Conservation (phyloP, 192 early-diverging fungal species). For the Mortierella claussenii region DNA sequence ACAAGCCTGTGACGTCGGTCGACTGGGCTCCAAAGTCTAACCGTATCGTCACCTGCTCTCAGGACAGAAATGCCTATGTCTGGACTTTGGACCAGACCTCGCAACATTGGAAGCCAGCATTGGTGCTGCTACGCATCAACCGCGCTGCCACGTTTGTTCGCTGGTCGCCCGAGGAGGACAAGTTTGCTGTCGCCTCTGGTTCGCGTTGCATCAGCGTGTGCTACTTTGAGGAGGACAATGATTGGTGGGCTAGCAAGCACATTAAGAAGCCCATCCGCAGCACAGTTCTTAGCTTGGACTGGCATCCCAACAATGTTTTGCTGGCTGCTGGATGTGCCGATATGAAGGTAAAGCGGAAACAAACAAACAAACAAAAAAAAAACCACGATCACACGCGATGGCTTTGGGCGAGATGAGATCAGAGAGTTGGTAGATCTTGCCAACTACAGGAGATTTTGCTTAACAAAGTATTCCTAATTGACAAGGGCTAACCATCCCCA, state of each 20-base stretch:
- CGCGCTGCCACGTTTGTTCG: conserved; percentile 93
- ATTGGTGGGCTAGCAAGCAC: conserved; percentile 98
- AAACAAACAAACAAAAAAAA: neutral
- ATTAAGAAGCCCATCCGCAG: conserved; percentile 92
- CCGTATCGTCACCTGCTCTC: conserved; percentile 95
- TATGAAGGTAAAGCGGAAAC: conserved; percentile 64
- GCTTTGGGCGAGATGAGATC: too few relatives aligned
- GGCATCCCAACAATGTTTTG: conserved; percentile 97
- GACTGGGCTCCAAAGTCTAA: conserved; percentile 97
- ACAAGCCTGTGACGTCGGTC: conserved; percentile 93
- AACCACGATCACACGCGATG: too few relatives aligned
- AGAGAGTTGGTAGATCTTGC: too few relatives aligned
- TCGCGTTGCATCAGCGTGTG: conserved; percentile 92
- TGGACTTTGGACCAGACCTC: conserved; percentile 80
- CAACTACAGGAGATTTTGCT: too few relatives aligned
- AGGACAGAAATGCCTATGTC: conserved; percentile 99
- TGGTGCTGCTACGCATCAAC: conserved; percentile 95
- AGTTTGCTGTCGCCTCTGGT: conserved; percentile 98
- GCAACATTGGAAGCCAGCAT: conserved; percentile 84
- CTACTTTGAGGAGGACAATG: conserved; percentile 95
- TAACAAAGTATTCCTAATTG: too few relatives aligned
- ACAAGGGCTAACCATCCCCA: too few relatives aligned
- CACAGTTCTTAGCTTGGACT: conserved; percentile 90
- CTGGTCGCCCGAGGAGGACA: conserved; percentile 96
- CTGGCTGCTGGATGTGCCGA: conserved; percentile 91